Evolutionary conservation across 208 protist species (phyloP), one percentile per base, ranked within the genome.

Genomic region (Crithidia brevicula): DNA sequence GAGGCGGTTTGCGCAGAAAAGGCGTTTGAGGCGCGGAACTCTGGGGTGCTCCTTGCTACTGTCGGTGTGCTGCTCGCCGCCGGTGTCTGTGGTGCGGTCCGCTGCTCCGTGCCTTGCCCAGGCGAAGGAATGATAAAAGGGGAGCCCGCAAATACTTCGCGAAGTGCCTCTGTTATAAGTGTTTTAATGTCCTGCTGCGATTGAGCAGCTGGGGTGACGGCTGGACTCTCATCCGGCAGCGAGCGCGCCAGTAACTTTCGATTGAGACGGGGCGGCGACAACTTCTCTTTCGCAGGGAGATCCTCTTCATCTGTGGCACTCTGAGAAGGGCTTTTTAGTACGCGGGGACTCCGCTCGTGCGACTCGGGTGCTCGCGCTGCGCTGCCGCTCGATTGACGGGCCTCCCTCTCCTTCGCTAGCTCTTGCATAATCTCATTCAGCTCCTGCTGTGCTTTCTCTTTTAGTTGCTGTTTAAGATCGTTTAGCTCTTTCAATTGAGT

Each of bases 81-180:
- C 5, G 72, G 58, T 11, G 64, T 64, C n/a, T 20, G 36, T 42
- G 65, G 49, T 20, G 51, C 25, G 5, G 72, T 54, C 11, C 36
- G 53, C 22, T n/a, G 20, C 36, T 67, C 61, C 47, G 50, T 33
- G 5, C 34, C 22, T 46, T 56, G 51, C 18, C 66, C 70, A 16
- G 79, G 81, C 40, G 77, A 81, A 46, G 79, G 62, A 23, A 83
- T 60, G 57, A 82, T 90, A 59, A 86, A 90, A 2, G 85, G 83
- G 23, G 82, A 90, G 25, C 75, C 82, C 3, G 77, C 63, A 72
- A 94, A 89, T 1, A 89, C 75, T 53, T 85, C 74, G 30, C 79
- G 75, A 40, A 94, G 74, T 34, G 82, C 79, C 43, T 90, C 85
- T 13, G 79, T 91, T n/a, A 94, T 58, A 46, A 84, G 60, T 50